phyloP scores from a whole-genome alignment of 208 protist genomes.

The Trypanosoma lewisi region DNA sequence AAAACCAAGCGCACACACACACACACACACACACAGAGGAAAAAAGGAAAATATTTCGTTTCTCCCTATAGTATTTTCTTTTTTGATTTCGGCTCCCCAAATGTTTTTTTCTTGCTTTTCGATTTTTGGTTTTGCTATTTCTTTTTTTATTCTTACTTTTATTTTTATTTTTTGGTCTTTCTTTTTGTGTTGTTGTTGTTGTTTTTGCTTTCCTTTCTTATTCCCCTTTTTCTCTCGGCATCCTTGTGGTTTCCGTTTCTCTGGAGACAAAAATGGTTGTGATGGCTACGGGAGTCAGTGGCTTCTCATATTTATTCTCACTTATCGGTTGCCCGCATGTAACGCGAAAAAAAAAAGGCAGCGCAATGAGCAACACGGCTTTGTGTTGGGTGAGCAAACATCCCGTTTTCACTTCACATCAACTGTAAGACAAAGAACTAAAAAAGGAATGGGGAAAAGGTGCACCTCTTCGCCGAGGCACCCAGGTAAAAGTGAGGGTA shows the following conservation, averaged over 20 bases:
- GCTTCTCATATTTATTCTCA: not conserved
- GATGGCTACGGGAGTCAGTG: not conserved
- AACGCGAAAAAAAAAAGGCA: not conserved
- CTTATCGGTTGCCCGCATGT: not conserved
- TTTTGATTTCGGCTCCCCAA: too few species aligned
- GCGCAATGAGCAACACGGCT: not conserved
- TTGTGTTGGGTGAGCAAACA: not conserved
- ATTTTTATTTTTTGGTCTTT: slow-evolving; percentile 1
- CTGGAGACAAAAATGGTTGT: not conserved
- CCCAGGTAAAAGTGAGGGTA: not conserved
- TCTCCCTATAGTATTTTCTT: too few species aligned
- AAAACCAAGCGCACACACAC: too few species aligned
- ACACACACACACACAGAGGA: too few species aligned
- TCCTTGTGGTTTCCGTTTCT: too few species aligned
- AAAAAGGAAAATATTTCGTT: too few species aligned
- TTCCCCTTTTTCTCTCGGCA: not conserved
- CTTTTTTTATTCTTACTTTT: not conserved
- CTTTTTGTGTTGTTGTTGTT: not conserved
- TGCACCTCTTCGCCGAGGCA: not conserved
- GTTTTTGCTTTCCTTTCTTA: not conserved
- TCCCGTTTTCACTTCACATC: not conserved
- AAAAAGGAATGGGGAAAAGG: not conserved
- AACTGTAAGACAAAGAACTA: not conserved
- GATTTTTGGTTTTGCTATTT: not conserved
- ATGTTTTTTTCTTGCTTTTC: not conserved